These are phyloP conservation scores for Fusarium beomiforme DNA, from an alignment of 2,329 filamentous ascomycete genomes.

Conservation along the genomic window DNA sequence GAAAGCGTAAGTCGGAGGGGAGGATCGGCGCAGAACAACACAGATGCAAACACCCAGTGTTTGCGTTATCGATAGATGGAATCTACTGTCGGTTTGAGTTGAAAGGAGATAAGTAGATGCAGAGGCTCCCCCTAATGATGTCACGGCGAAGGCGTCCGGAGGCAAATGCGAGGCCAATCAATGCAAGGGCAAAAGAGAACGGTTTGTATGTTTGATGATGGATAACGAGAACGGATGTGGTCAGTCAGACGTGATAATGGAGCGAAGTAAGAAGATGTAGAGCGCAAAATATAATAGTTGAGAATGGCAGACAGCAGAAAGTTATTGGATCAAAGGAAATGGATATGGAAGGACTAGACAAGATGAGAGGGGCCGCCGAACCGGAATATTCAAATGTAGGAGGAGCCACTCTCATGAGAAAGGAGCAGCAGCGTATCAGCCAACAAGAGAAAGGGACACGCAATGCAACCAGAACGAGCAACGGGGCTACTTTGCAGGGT, in stretches of 20 bases:
- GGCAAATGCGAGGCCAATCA: slow-evolving; percentile 35
- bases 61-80: slow-evolving; percentile 22
- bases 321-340: slow-evolving; percentile 23
- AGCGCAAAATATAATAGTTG: slow-evolving; percentile 3
- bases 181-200: slow-evolving; percentile 37
- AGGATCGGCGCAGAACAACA: slow-evolving; percentile 17
- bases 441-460: slow-evolving; percentile 38
- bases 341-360: slow-evolving; percentile 32
- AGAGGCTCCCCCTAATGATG: slow-evolving; percentile 44
- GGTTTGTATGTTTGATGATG: slow-evolving; percentile 28
- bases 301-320: slow-evolving; percentile 9
- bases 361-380: slow-evolving; percentile 37
- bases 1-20: slow-evolving; percentile 20
- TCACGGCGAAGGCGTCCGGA: slow-evolving; percentile 38
- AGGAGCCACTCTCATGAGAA: slow-evolving; percentile 39
- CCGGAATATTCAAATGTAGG: slow-evolving; percentile 39
- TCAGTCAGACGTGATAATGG: slow-evolving; percentile 24
- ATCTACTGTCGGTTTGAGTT: slow-evolving; percentile 16
- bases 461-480: slow-evolving; percentile 39
- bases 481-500: slow-evolving; percentile 8
- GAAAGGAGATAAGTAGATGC: slow-evolving; percentile 18
- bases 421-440: slow-evolving; percentile 26
- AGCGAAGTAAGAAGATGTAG: slow-evolving; percentile 11
- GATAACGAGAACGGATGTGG: slow-evolving; percentile 27
- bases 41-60: slow-evolving; percentile 9